A percentile compares a stretch with the other conserved stretches of the same genome.
phyloP scores from a whole-genome alignment of 225 moss, liverwort and hornwort species.

The Sphagnum contortum region DNA sequence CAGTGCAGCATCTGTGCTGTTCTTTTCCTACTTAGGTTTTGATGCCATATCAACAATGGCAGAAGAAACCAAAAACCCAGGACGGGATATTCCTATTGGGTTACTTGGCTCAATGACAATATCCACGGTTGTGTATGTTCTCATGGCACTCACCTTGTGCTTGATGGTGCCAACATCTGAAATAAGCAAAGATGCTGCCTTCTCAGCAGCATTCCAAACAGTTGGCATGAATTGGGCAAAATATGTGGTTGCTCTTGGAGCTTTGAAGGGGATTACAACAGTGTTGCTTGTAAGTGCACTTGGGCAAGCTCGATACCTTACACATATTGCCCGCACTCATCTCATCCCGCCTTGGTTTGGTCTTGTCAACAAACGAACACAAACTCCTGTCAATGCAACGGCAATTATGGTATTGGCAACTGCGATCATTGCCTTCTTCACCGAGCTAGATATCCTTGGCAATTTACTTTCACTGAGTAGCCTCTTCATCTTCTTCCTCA shows the following conservation, averaged over 20 bases:
- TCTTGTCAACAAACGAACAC: conserved; percentile 13
- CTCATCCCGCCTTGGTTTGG: conserved; percentile 41
- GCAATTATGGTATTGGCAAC: conserved; percentile 3
- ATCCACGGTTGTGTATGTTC: not conserved
- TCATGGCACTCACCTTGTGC: conserved; percentile 1
- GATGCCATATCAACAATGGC: conserved; percentile 44
- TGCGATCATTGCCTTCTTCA: conserved; percentile 21
- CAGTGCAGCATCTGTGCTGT: conserved; percentile 35
- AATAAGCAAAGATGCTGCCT: conserved; percentile 23
- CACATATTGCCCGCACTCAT: conserved; percentile 38
- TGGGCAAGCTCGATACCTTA: conserved; percentile 23
- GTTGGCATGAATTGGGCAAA: conserved; percentile 35
- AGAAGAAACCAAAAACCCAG: conserved; percentile 13
- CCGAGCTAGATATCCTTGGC: conserved; percentile 15
- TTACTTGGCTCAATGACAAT: conserved; percentile 3
- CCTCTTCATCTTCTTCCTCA: conserved; percentile 21
- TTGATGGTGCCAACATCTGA: conserved; percentile 9
- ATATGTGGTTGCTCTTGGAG: conserved; percentile 17
- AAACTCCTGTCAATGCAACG: conserved; percentile 24
- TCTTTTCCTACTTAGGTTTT: conserved; percentile 45
- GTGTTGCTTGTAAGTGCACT: conserved; percentile 14
- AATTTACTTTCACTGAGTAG: conserved; percentile 15
- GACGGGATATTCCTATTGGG: conserved; percentile 10
- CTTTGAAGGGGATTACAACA: conserved; percentile 10
- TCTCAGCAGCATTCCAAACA: conserved; percentile 14